These are phyloP conservation scores for Citeromyces matritensis DNA, from an alignment of 805 yeast genomes.

Conservation along the genomic window DNA sequence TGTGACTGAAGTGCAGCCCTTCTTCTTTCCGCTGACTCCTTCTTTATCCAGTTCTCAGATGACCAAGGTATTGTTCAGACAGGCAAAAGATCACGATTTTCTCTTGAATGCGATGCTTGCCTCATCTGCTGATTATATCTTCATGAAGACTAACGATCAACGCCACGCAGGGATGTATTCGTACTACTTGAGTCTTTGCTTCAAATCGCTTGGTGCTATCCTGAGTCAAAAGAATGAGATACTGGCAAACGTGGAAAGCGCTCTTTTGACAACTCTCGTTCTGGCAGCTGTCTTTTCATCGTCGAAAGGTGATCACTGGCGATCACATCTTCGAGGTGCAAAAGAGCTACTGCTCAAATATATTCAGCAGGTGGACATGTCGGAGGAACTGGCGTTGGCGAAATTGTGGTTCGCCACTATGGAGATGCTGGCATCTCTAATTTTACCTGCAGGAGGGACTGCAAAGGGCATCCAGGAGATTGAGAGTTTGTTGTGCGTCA, in stretches of 20 bases:
- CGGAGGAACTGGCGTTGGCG: conserved; percentile 17
- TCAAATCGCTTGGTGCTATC: conserved; percentile 41
- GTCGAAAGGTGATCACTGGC: conserved; percentile 45
- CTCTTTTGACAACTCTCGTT: conserved; percentile 51
- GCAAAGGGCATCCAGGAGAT: conserved; percentile 34
- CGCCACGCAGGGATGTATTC: conserved; percentile 45
- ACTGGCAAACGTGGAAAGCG: conserved; percentile 49
- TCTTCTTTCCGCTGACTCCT: conserved; percentile 18
- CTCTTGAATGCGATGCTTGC: conserved; percentile 58
- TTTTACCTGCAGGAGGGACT: conserved; percentile 47
- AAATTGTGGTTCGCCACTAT: conserved; percentile 47
- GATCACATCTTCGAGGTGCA: conserved; percentile 56
- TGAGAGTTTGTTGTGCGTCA: conserved; percentile 15
- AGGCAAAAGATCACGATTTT: conserved; percentile 36
- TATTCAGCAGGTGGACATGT: conserved; percentile 15
- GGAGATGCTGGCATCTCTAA: conserved; percentile 46
- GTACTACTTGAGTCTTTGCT: conserved; percentile 49
- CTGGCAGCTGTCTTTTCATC: conserved; percentile 53
- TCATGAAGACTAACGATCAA: conserved; percentile 5
- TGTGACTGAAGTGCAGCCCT: conserved; percentile 17
- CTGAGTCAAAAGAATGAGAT: conserved; percentile 22
- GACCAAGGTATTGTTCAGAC: conserved; percentile 14
- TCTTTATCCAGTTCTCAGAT: conserved; percentile 16
- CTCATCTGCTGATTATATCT: conserved; percentile 47
- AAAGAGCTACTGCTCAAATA: conserved; percentile 44